Evolutionary conservation across 2,329 filamentous ascomycete species (phyloP), one percentile per base, ranked within the genome.

Genomic region (Magnaporthales sp.): DNA sequence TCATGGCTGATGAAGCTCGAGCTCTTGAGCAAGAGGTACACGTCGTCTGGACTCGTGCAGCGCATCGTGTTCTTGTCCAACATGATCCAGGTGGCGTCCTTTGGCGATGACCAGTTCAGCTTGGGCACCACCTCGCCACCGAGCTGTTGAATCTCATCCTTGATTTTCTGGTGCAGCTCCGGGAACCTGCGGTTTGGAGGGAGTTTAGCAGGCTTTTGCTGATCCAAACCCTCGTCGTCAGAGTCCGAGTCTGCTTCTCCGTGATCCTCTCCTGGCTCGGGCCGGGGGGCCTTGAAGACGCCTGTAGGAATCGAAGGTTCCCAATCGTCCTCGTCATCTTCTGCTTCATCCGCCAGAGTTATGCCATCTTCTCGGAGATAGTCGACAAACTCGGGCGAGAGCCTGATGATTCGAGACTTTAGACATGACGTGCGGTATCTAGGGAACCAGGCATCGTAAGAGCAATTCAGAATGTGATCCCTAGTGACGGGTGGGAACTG

Each of bases 1-100:
- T 99, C 95, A 76, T 98, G 93, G 4, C 91, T 96, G 68, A 98
- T 84, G 74, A 99, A 98, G 73, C 93, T 93, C 29, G 93, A 97
- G 73, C 91, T 93, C 80, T 99, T 99, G 15, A 99, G 84, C 0
- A 99, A 84, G 19, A 98, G 84, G 74, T 98, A 99, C 61, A 99
- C 87, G 73, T 99, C 95, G 75, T 95, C 96, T 2, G 95, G 87
- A 0, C 87, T 88, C 4, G 88, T 89, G 78, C 95, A 99, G 77
- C 96, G 92, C 79, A 97, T 90, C 62, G 91, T 96, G 77, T 99
- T 99, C 72, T 89, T 78, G 83, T 94, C 75, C 79, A 78, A 89
- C 78, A 85, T 87, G 77, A 99, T 97, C 90, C 93, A 97, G 26
- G 91, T 92, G 9, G 95, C 95, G 75, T 99, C 95, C 77, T 97